Base-by-base conservation (phyloP, 257 asterid genomes). In the Jaltomata sinuosa region DNA sequence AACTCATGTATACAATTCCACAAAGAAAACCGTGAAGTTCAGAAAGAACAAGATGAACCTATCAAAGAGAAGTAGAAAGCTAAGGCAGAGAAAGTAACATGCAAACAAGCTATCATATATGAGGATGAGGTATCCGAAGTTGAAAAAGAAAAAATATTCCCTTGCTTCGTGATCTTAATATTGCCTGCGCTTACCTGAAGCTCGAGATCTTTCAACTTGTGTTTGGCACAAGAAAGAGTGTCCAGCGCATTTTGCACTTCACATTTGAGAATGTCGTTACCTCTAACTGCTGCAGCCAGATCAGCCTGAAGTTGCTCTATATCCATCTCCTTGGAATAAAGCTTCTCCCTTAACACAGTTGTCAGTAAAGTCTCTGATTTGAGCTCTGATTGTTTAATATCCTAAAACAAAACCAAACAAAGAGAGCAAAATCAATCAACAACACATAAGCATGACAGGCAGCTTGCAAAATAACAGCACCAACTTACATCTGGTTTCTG, bases 231-330 rank as follows among this genome's bases (percentile, higher is more conserved):
- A 55, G 99, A 91, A 85, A 93, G 90, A 69, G 89, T 90, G 89
- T 97, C 99, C 83, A 88, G 32, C 31, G 97, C 94, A 86, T 93
- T 94, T 87, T 95, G 98, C 57, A 93, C 91, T 88, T 97, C 99
- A 81, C 95, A 91, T 88, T 91, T 95, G 86, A 94, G 95, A 80
- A 94, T 87, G 42, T 97, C 99, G 47, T 90, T 91, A 80, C 97
- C 94, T 86, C 98, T 90, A 78, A 95, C 89, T 29, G 93, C 91
- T 80, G 98, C 93, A 80, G 99, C 99, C 82, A 97, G 91, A 88
- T 97, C 99, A 85, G 99, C 94, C 87, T 92, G 96, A 87, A 94
- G 91, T 88, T 94, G 99, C 87, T 97, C 99, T 76, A 90, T 85
- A 29, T 92, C 96, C 77, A 89, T 87, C 87, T 95, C 99, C 86